A percentile compares a stretch with the other conserved stretches of the same genome.
Conservation (phyloP, 768 basidiomycete species). For the Macrolepiota dolichaula region DNA sequence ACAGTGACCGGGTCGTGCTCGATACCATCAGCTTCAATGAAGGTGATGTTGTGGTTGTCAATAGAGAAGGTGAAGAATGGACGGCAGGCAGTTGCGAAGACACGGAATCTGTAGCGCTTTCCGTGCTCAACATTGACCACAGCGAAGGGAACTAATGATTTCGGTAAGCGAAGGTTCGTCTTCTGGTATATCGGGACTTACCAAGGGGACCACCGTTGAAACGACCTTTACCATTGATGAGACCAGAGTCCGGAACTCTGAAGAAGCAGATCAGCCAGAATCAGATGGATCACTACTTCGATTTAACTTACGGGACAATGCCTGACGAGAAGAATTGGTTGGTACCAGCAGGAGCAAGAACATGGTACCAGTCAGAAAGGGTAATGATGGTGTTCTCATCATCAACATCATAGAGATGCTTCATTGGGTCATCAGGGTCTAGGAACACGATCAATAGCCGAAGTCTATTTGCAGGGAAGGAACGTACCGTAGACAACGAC, state of each 20-base stretch:
- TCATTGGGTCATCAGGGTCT: conserved; percentile 16
- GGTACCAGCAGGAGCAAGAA: background rate
- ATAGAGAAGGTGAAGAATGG: conserved; percentile 36
- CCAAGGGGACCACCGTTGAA: conserved; percentile 18
- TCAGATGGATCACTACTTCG: background rate
- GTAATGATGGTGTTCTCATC: conserved; percentile 14
- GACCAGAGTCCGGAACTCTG: conserved; percentile 11
- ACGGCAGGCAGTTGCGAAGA: conserved; percentile 46
- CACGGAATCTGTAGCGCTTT: conserved; percentile 50
- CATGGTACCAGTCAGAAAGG: conserved; percentile 16
- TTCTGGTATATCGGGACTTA: background rate
- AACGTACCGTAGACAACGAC: conserved; percentile 25
- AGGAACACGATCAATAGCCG: background rate
- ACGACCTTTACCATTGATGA: conserved; percentile 21
- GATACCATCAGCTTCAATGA: conserved; percentile 29
- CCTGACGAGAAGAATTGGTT: conserved; percentile 3
- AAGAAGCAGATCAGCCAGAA: background rate
- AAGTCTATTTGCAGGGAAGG: background rate
- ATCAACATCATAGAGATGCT: conserved; percentile 19
- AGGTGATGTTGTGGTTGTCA: conserved; percentile 27
- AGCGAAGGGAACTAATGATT: conserved; percentile 10
- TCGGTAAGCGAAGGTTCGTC: background rate
- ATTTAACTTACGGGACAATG: conserved; percentile 8
- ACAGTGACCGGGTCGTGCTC: conserved; percentile 30
- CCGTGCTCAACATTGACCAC: conserved; percentile 39